phyloP scores from a whole-genome alignment of 116 monocot species.

The Posidonia oceanica region DNA sequence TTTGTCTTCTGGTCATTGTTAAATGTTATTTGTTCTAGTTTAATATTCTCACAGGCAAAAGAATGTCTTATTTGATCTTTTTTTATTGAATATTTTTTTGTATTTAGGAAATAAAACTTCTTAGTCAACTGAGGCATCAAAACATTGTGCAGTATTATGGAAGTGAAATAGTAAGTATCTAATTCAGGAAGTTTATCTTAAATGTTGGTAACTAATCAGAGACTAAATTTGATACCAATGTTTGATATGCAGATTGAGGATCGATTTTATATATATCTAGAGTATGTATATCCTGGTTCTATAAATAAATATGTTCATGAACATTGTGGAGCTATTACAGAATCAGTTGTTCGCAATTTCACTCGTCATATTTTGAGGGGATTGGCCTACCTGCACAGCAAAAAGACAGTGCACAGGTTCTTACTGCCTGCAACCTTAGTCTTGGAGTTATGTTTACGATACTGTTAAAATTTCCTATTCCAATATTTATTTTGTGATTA shows the following conservation, averaged over 20 bases:
- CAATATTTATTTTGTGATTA: no score
- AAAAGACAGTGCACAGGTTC: slow-evolving; percentile 85
- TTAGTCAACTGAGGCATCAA: slow-evolving; percentile 81
- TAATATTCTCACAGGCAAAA: no score
- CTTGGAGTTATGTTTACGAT: no score
- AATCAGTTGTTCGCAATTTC: slow-evolving; percentile 91
- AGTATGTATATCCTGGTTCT: slow-evolving; percentile 95
- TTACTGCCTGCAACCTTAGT: background rate
- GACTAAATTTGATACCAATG: background rate
- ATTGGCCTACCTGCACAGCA: slow-evolving; percentile 77
- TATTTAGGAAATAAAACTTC: slow-evolving; percentile 75
- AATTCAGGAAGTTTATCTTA: background rate
- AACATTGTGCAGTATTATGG: slow-evolving; percentile 94
- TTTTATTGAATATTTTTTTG: background rate
- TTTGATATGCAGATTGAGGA: slow-evolving; percentile 59
- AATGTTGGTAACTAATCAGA: background rate
- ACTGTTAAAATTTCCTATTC: no score
- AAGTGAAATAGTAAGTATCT: slow-evolving; percentile 57
- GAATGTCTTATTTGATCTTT: background rate
- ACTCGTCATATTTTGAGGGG: slow-evolving; percentile 89
- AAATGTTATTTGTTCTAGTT: no score
- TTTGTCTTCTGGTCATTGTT: no score
- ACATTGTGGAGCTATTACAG: slow-evolving; percentile 85
- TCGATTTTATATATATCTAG: slow-evolving; percentile 82
- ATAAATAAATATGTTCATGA: slow-evolving; percentile 85